Conservation (phyloP, 75 land plant species). For the Selaginella tamariscina region DNA sequence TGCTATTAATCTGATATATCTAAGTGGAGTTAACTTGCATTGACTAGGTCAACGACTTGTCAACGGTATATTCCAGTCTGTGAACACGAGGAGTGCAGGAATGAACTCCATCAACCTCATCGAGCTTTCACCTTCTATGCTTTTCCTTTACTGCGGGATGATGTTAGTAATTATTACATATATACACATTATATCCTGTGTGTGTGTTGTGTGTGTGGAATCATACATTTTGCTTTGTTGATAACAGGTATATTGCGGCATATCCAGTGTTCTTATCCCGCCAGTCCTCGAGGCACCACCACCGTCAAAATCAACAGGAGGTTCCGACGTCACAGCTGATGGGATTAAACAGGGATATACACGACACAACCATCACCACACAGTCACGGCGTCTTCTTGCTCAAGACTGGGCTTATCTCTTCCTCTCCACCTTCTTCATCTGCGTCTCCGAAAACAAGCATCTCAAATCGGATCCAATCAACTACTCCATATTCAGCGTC, state of each 20-base stretch:
- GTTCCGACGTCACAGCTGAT: background rate
- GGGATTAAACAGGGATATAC: background rate
- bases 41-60: too few species aligned
- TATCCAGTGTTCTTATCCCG: constrained; percentile 32
- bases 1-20: too few species aligned
- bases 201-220: background rate
- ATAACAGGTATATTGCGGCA: constrained; percentile 29
- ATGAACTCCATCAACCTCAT: background rate
- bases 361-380: constrained; percentile 14
- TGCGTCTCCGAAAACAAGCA: constrained; percentile 46
- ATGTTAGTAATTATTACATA: background rate
- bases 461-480: constrained; percentile 52
- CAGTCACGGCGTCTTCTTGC: constrained; percentile 20
- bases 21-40: too few species aligned
- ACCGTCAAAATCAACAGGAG: background rate
- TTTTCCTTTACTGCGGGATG: constrained; percentile 8
- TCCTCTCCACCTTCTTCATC: constrained; percentile 37
- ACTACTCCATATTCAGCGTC: constrained; percentile 55
- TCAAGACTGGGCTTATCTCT: constrained; percentile 30
- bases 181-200: background rate
- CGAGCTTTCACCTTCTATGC: constrained; percentile 7
- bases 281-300: constrained; percentile 8
- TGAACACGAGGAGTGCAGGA: constrained; percentile 6
- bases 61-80: background rate
- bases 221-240: background rate